Base-by-base conservation (phyloP, 2,329 filamentous ascomycete species). In the Fusarium chaquense region DNA sequence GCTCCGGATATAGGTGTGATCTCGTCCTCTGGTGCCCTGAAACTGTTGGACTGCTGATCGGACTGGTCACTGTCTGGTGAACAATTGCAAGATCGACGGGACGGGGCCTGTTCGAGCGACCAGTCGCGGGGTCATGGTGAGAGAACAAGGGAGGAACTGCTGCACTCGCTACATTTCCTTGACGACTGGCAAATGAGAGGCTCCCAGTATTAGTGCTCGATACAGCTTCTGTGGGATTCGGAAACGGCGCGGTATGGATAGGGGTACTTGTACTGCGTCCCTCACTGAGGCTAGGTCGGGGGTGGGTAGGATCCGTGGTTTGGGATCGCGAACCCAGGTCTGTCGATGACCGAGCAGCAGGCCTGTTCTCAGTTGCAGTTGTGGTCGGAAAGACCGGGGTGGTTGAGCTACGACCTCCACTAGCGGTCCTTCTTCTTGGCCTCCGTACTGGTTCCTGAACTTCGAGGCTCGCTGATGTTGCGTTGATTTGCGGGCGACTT, bases 1-100 rank as follows among this genome's bases (percentile, higher is more conserved):
- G 93, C 75, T 97, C 93, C 2, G 83, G 78, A 67, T 87, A 93
- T 3, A 88, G 80, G 72, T 87, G 81, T 66, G 85, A 78, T 76
- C 83, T 76, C 72, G 78, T 73, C 49, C 81, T 79, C 38, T 82
- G 80, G 45, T 83, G 81, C 20, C 78, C 72, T 40, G 76, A 59
- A 52, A 80, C 64, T 35, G 71, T 73, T 15, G 79, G 77, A 41
- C 76, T 80, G 32, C 63, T 74, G 3, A 75, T 58, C 1, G 80
- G 80, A 47, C 75, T 81, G 15, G 76, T 69, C 5, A 75, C 72
- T 6, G 76, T 53, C 22, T 80, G 78, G 35, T 78, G 74, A 22
- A 78, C 75, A 44, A 82, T 77, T n/a, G 81, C 71, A 16, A 84
- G 71, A 36, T 84, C 83, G 8, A 77, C 72, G 2, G 83, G 82